phyloP scores from a whole-genome alignment of 306 rosid genomes.

The Vigna hirtella region DNA sequence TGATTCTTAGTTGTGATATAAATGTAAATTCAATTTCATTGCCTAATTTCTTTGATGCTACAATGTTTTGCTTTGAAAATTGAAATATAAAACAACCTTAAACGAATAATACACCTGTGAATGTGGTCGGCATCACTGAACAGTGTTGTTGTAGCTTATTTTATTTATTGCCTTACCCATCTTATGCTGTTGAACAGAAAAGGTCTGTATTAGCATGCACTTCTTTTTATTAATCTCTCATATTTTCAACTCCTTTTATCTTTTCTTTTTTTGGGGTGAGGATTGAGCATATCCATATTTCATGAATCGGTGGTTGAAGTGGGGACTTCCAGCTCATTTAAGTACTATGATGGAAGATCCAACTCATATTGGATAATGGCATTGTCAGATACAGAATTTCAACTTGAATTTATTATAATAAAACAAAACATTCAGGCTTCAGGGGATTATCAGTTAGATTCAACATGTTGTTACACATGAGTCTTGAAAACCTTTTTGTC shows the following conservation, averaged over 20 bases:
- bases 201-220: not conserved
- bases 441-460: not conserved
- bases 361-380: not conserved
- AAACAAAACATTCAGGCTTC: not conserved
- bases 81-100: conserved; percentile 4
- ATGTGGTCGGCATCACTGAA: not conserved
- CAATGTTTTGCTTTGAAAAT: conserved; percentile 14
- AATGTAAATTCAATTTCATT: conserved; percentile 38
- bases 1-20: conserved; percentile 44
- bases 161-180: not conserved
- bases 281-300: not conserved
- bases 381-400: conserved; percentile 9
- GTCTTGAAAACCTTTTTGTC: not conserved
- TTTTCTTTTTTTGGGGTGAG: not conserved
- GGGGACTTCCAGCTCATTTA: conserved; percentile 42
- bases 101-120: conserved; percentile 8
- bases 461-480: not conserved
- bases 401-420: not conserved
- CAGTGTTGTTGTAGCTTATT: not conserved
- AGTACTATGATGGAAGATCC: conserved; percentile 1
- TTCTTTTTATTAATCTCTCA: conserved; percentile 8
- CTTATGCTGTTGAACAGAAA: not conserved
- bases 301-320: conserved; percentile 39
- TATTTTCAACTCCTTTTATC: not conserved
- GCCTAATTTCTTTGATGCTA: conserved; percentile 20